Base-by-base conservation (phyloP, 2,329 filamentous ascomycete species). In the Penicillium sp. region DNA sequence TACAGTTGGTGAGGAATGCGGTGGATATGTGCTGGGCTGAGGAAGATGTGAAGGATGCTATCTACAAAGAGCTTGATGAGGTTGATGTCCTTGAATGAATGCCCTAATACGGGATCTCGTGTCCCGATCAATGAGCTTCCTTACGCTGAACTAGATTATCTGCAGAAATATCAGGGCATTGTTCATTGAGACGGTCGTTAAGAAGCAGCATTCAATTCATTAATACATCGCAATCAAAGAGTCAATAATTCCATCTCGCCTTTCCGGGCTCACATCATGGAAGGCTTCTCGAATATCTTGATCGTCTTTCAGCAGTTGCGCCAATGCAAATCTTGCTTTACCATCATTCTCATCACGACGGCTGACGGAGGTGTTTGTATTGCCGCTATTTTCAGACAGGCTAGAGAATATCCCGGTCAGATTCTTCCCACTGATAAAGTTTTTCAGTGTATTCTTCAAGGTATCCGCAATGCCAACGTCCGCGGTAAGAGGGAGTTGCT, bases 11-110 rank as follows among this genome's bases (percentile, higher is more conserved):
- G 0, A 75, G 65, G 19, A 77, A 83, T 67, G 78, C 77, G 0
- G 71, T 84, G 6, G 77, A 79, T 8, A 81, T 82, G 61, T 80
- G 73, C 46, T 85, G 82, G 82, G 81, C 81, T 7, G 68, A 73
- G 19, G 70, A 75, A 0, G 61, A 70, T 25, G 60, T 79, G 11
- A 83, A 82, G 60, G 53, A 16, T 4, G 55, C 51, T 6, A 63
- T 70, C 33, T 58, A 63, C 35, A 7, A 53, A 4, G 65, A 70
- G 43, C 37, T 69, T 11, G 58, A 64, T 55, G 30, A 5, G 19
- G n/a, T 66, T 30, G 55, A 62, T 46, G 14, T 58, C 28, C 40
- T 22, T 8, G 25, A 48, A 30, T 48, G 6, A 30, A 28, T n/a
- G 25, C 22, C 19, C 16, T 2, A 8, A 11, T 11, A n/a, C 7